phyloP scores from a whole-genome alignment of 768 basidiomycete species.

The Trametes cinnabarina region DNA sequence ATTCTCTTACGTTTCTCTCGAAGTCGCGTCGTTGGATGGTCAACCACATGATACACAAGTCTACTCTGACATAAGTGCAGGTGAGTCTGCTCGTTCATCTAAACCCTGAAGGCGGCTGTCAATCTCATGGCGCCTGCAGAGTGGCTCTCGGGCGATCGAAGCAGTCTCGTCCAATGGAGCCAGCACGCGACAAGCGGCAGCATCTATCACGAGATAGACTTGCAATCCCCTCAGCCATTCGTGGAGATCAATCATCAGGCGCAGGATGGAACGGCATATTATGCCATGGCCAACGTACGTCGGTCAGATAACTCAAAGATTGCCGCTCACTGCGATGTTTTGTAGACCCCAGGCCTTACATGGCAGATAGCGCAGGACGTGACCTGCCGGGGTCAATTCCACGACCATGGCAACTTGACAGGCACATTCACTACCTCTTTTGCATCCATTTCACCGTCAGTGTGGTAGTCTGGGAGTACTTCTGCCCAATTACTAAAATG shows the following conservation, averaged over 20 bases:
- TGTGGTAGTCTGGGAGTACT: neutral
- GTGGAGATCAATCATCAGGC: slow-evolving; percentile 11
- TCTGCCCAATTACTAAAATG: neutral
- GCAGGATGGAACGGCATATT: slow-evolving; percentile 15
- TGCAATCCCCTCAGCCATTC: neutral
- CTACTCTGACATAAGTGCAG: slow-evolving; percentile 40
- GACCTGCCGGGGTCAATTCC: slow-evolving; percentile 20
- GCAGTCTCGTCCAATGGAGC: slow-evolving; percentile 7
- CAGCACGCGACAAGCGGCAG: neutral
- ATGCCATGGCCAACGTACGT: slow-evolving; percentile 15
- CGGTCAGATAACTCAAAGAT: neutral
- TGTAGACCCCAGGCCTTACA: neutral
- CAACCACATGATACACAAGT: slow-evolving; percentile 34
- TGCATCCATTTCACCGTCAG: slow-evolving; percentile 18
- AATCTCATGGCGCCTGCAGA: neutral
- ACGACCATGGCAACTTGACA: slow-evolving; percentile 14
- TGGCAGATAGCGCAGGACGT: slow-evolving; percentile 15
- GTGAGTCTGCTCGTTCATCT: slow-evolving; percentile 16
- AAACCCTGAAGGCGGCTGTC: neutral
- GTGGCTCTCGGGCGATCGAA: slow-evolving; percentile 14
- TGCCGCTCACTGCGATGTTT: no score
- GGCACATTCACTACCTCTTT: slow-evolving; percentile 8
- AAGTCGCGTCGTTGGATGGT: slow-evolving; percentile 32
- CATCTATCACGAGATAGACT: slow-evolving; percentile 15
- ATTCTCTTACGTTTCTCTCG: slow-evolving; percentile 38